phyloP scores from a whole-genome alignment of 225 moss, liverwort and hornwort species.

The Marchantia paleacea region DNA sequence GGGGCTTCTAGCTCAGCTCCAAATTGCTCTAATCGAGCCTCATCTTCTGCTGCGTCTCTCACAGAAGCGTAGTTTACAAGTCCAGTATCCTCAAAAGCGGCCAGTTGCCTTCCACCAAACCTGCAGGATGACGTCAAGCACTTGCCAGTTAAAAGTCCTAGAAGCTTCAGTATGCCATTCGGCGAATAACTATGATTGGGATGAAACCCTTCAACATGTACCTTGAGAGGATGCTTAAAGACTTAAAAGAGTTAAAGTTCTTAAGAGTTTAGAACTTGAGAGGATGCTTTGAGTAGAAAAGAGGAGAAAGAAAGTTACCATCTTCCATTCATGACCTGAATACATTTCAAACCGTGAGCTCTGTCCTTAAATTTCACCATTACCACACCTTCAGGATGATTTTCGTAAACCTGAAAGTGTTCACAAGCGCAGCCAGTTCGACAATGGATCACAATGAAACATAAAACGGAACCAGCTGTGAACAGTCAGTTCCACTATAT shows the following conservation, averaged over 20 bases:
- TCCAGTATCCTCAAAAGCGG: constrained; percentile 89
- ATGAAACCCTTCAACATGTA: too few relatives aligned
- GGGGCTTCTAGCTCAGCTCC: constrained; percentile 86
- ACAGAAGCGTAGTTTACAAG: constrained; percentile 83
- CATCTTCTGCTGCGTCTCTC: constrained; percentile 81
- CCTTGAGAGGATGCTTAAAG: too few relatives aligned
- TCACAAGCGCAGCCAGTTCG: constrained; percentile 1
- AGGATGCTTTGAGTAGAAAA: background rate
- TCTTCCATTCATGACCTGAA: constrained; percentile 93
- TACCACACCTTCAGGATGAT: constrained; percentile 97
- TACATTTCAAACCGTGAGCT: constrained; percentile 83
- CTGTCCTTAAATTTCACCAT: constrained; percentile 99
- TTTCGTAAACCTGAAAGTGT: constrained; percentile 74
- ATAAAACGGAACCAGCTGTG: background rate
- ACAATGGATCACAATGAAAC: background rate
- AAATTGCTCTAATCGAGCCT: constrained; percentile 83
- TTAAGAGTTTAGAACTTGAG: too few relatives aligned
- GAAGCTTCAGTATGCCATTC: background rate
- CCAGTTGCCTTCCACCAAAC: constrained; percentile 95
- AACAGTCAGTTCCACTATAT: too few relatives aligned
- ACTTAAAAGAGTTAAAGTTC: too few relatives aligned
- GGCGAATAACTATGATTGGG: too few relatives aligned
- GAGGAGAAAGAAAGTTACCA: constrained; percentile 51
- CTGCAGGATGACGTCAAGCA: constrained; percentile 27
- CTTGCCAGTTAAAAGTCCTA: background rate